Base-by-base conservation (phyloP, 768 basidiomycete species). In the Panaeolus cyanescens region DNA sequence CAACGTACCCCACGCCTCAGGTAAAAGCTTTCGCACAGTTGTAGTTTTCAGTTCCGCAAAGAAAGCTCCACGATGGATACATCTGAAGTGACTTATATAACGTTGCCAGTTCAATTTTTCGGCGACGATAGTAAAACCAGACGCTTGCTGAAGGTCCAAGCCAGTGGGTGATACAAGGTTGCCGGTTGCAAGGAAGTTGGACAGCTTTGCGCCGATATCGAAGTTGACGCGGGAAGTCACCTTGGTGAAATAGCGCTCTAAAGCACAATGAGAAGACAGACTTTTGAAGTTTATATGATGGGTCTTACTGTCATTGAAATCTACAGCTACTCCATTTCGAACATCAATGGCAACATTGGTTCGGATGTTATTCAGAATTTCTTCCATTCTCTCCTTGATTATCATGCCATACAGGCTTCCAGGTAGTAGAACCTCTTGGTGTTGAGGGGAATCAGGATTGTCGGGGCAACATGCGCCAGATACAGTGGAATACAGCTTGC, bases 41-140 rank as follows among this genome's bases (percentile, higher is more conserved):
- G 97, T 99, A 1, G 97, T 99, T 80, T 98, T 98, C 58, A 99
- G 86, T 74, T 99, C 95, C 6, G 96, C 93, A 72, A 99, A 99
- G 85, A 99, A 99, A 34, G 97, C 95, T 73, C 97, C 97, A 77
- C 97, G 93, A 77, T 99, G 97, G 31, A 99, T 95, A 74, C 93
- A 97, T 60, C 97, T 85, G 81, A 99, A 99, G 78, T 99, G 97
- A 70, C 92, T 92, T 74, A 99, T 95, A 75, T 98, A 99, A 34
- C 97, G 94, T 67, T 92, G 90, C 88, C 97, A 99, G 74, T 99
- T 99, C 62, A 99, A 83, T 76, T 99, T 99, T 79, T 99, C 97
- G 5, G 96, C 97, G 32, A 99, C 92, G 67, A 99, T 97, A 1
- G 97, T 99, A 76, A 96, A 99, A n/a, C 97, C 97, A 17, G 95